Evolutionary conservation across 2,329 filamentous ascomycete genomes (phyloP).

Genomic region (Ophiosphaerella korrae): DNA sequence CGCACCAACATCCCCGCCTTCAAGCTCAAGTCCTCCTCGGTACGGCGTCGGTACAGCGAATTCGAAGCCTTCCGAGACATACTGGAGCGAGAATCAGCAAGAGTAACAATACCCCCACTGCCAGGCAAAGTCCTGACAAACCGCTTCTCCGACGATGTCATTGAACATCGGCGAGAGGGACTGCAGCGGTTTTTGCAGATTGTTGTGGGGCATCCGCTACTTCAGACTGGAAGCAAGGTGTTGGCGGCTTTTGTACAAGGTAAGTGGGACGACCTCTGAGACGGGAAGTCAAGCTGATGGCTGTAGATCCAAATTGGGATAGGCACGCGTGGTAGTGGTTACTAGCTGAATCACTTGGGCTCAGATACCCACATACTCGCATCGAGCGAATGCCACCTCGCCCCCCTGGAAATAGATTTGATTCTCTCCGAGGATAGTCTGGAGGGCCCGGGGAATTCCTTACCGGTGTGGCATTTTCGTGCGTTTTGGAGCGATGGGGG

Average conservation of each 20-base stretch:
- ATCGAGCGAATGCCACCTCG: background rate
- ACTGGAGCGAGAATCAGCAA: constrained; percentile 89
- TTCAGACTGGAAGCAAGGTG: constrained; percentile 98
- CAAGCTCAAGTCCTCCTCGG: constrained; percentile 83
- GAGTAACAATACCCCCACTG: constrained; percentile 93
- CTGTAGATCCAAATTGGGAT: constrained; percentile 83
- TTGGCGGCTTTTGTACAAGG: constrained; percentile 96
- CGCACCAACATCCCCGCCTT: constrained; percentile 98
- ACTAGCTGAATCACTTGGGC: too few species aligned
- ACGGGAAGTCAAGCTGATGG: constrained; percentile 16
- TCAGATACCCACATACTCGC: background rate
- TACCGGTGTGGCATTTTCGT: constrained; percentile 17
- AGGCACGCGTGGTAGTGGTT: constrained; percentile 48
- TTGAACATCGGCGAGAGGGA: constrained; percentile 89
- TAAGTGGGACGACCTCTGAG: constrained; percentile 47
- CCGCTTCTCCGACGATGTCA: constrained; percentile 96
- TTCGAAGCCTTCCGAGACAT: constrained; percentile 99
- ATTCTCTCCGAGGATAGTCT: background rate
- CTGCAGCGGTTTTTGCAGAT: constrained; percentile 97
- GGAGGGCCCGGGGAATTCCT: background rate
- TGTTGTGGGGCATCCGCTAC: constrained; percentile 90
- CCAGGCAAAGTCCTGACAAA: constrained; percentile 98
- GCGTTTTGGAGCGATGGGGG: constrained; percentile 31
- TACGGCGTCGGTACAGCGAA: constrained; percentile 93
- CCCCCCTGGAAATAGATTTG: background rate